Conservation (phyloP, 176 grass and related monocot species). For the Puya raimondii region DNA sequence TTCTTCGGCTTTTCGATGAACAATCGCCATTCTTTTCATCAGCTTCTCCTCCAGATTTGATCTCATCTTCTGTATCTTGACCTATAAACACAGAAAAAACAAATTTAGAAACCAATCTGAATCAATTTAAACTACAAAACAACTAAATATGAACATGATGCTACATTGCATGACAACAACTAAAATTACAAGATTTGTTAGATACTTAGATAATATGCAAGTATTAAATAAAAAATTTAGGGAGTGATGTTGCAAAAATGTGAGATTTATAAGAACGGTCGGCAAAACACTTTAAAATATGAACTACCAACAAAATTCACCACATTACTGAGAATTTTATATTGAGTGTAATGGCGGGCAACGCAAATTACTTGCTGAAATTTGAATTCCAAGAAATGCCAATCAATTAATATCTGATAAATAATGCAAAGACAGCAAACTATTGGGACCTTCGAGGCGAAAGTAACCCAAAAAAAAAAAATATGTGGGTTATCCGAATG, state of each 20-base stretch:
- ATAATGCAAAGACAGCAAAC: not conserved
- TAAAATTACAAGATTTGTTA: not conserved
- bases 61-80: constrained; percentile 96
- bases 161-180: not conserved
- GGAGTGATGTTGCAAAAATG: not conserved
- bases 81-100: constrained; percentile 25
- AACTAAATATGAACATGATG: too few relatives aligned
- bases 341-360: not conserved
- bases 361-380: not conserved
- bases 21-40: constrained; percentile 69
- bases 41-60: constrained; percentile 96
- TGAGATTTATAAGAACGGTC: not conserved
- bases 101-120: too few relatives aligned
- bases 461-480: not conserved
- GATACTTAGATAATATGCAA: not conserved
- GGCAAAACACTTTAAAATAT: not conserved
- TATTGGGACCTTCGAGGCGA: not conserved
- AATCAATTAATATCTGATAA: not conserved
- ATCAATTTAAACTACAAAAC: too few relatives aligned
- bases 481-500: not conserved
- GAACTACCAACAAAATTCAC: not conserved
- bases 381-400: not conserved
- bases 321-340: not conserved
- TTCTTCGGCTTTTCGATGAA: constrained; percentile 72
- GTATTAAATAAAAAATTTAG: not conserved